phyloP scores from a whole-genome alignment of 192 early-diverging fungal species.

The Podila epigama region DNA sequence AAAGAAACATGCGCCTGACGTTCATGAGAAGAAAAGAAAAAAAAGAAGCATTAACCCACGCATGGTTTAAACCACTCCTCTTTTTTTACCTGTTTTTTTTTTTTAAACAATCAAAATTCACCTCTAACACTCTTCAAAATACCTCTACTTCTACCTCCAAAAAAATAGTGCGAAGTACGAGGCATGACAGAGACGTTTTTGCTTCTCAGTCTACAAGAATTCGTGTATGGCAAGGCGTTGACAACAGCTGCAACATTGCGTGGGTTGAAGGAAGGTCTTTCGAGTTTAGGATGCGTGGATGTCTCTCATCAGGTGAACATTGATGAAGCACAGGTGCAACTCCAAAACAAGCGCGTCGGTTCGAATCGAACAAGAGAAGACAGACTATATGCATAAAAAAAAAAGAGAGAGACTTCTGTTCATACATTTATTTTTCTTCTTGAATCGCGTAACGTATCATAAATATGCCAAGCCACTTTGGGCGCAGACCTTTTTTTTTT shows the following conservation, averaged over 20 bases:
- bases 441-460: background rate
- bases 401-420: too few relatives aligned
- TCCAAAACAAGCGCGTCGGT: slow-evolving; percentile 41
- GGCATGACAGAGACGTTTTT: slow-evolving; percentile 28
- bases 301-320: slow-evolving; percentile 22
- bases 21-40: too few relatives aligned
- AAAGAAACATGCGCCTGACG: too few relatives aligned
- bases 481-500: background rate
- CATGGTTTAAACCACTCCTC: too few relatives aligned
- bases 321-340: slow-evolving; percentile 4
- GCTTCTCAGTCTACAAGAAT: slow-evolving; percentile 40
- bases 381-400: slow-evolving; percentile 31
- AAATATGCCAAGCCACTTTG: background rate
- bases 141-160: too few relatives aligned
- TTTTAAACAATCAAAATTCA: background rate
- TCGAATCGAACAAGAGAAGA: slow-evolving; percentile 37
- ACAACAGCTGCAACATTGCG: slow-evolving; percentile 37
- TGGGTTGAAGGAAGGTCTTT: slow-evolving; percentile 37
- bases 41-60: background rate
- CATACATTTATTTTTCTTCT: background rate
- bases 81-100: background rate
- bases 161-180: slow-evolving; percentile 29
- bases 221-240: slow-evolving; percentile 41
- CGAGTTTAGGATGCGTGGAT: slow-evolving; percentile 9
- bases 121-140: too few relatives aligned